Evolutionary conservation across 208 protist species (phyloP).

Genomic region (Trypanosoma cruzi): DNA sequence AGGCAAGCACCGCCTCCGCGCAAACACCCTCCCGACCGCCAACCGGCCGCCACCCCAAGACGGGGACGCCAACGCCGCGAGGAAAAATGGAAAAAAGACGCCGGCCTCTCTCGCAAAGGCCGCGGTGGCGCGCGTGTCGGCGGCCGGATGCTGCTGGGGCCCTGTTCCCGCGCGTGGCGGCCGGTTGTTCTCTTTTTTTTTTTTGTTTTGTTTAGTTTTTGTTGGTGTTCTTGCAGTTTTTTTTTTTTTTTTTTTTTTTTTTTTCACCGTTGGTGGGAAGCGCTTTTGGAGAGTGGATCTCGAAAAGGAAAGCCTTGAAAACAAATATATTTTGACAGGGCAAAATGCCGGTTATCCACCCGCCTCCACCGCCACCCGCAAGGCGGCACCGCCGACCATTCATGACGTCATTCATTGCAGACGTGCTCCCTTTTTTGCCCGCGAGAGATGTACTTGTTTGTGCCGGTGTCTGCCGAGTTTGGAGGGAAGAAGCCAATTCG

Average conservation of each 20-base stretch:
- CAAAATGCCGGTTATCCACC: not conserved
- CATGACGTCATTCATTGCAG: constrained; percentile 16
- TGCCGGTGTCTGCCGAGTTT: constrained; percentile 11
- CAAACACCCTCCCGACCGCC: too few relatives aligned
- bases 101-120: not conserved
- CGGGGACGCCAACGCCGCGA: too few relatives aligned
- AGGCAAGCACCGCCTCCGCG: too few relatives aligned
- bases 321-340: too few relatives aligned
- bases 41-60: too few relatives aligned
- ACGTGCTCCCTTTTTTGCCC: constrained; percentile 25
- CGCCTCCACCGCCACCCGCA: constrained; percentile 17
- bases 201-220: not conserved
- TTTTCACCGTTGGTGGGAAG: too few relatives aligned
- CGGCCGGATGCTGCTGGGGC: too few relatives aligned
- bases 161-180: not conserved
- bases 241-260: not conserved
- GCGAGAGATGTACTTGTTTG: constrained; percentile 24
- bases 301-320: too few relatives aligned
- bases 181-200: not conserved
- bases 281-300: too few relatives aligned
- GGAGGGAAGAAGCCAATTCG: constrained; percentile 22
- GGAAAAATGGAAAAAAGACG: not conserved
- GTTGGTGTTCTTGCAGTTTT: too few relatives aligned
- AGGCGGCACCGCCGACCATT: constrained; percentile 16
- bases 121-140: too few relatives aligned